phyloP scores from a whole-genome alignment of 2,329 filamentous ascomycete genomes.

The Colletotrichum sp. region DNA sequence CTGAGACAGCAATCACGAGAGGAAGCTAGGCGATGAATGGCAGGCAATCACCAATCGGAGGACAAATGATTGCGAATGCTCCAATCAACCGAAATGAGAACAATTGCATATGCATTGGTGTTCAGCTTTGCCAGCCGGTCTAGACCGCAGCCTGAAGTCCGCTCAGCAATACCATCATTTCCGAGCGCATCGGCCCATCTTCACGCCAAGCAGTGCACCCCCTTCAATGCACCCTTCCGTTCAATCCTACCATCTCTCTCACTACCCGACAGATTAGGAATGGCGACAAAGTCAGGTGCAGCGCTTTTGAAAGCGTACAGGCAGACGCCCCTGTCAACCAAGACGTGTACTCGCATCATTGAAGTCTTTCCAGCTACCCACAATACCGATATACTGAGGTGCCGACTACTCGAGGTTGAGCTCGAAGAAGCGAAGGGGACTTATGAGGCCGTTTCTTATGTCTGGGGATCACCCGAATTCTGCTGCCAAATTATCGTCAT shows the following conservation, averaged over 20 bases:
- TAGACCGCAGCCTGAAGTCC: neutral
- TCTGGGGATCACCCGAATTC: neutral
- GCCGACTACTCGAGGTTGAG: neutral
- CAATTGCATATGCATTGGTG: neutral
- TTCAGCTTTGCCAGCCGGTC: neutral
- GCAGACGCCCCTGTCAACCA: neutral
- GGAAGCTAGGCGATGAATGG: neutral
- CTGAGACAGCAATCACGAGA: neutral
- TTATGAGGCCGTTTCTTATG: neutral
- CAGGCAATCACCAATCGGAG: neutral
- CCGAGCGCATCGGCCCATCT: neutral
- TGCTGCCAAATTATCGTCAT: neutral
- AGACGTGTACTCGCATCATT: neutral
- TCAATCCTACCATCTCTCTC: neutral
- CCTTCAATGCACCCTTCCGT: accelerated
- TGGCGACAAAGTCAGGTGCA: neutral
- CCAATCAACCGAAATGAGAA: neutral
- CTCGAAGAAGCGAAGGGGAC: neutral
- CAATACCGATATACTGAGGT: neutral
- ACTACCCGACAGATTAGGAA: neutral
- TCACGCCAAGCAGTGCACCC: neutral
- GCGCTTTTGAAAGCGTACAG: neutral
- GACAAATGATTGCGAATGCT: neutral
- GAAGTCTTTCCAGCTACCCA: neutral
- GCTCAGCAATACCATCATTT: neutral